Evolutionary conservation across 257 asterid species (phyloP).

Genomic region (Nicotiana knightiana): DNA sequence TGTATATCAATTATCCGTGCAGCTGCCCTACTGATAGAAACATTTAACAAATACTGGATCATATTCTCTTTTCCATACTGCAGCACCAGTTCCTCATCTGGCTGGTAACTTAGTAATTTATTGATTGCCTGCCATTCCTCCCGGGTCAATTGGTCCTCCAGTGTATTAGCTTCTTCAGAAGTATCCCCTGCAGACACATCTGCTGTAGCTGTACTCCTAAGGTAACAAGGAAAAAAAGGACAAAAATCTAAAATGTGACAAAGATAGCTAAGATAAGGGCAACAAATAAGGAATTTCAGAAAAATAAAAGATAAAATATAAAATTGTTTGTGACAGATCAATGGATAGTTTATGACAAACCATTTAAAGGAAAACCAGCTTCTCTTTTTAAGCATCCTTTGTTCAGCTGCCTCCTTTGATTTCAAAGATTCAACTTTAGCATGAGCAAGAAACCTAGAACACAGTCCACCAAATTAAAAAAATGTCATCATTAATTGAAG

Average conservation of each 20-base stretch:
- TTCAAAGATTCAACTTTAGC: constrained; percentile 92
- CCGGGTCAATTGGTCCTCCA: constrained; percentile 77
- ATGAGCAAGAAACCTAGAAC: constrained; percentile 91
- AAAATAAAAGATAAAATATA: not conserved
- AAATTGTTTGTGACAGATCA: not conserved
- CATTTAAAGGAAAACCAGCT: constrained; percentile 91
- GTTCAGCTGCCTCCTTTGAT: constrained; percentile 95
- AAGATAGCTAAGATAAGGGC: not conserved
- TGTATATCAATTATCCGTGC: constrained; percentile 72
- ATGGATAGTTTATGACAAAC: constrained; percentile 36
- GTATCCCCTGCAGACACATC: constrained; percentile 48
- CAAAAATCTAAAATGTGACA: not conserved
- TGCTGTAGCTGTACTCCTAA: constrained; percentile 64
- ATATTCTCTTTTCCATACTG: constrained; percentile 73
- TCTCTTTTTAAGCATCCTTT: constrained; percentile 58
- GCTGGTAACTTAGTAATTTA: constrained; percentile 84
- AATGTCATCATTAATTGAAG: not conserved
- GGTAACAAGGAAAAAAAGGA: constrained; percentile 15
- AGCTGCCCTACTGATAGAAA: constrained; percentile 84
- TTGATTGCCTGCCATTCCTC: constrained; percentile 99
- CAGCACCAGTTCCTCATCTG: constrained; percentile 70
- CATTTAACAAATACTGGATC: constrained; percentile 68
- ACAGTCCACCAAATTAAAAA: constrained; percentile 7
- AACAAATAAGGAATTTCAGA: constrained; percentile 1
- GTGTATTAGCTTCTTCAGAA: constrained; percentile 50